phyloP scores from a whole-genome alignment of 345 rosid species.

The Rubroshorea leprosula region DNA sequence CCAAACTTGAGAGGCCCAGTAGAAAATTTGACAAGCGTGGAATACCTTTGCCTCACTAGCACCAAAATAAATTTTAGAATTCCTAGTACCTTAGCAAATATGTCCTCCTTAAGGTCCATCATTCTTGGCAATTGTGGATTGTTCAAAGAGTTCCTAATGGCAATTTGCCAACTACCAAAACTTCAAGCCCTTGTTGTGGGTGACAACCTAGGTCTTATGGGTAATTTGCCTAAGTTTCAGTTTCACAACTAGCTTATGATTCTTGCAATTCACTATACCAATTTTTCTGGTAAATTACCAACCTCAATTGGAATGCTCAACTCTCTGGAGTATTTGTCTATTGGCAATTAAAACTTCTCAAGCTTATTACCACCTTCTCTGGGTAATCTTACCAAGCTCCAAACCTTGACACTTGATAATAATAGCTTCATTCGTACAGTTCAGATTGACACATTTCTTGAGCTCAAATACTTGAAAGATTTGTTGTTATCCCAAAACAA shows the following conservation, averaged over 20 bases:
- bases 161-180: neutral
- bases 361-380: neutral
- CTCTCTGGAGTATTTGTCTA: neutral
- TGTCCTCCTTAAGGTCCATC: too few relatives aligned
- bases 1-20: too few relatives aligned
- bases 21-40: too few relatives aligned
- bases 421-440: too few relatives aligned
- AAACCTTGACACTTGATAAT: too few relatives aligned
- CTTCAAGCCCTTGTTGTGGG: neutral
- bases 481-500: too few relatives aligned
- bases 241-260: neutral
- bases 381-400: neutral
- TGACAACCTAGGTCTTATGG: neutral
- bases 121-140: neutral
- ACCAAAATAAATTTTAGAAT: too few relatives aligned
- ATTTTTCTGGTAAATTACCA: neutral
- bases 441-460: too few relatives aligned
- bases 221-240: neutral
- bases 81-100: too few relatives aligned
- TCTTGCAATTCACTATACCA: neutral
- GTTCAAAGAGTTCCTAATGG: neutral
- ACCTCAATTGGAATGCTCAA: neutral
- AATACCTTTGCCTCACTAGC: too few relatives aligned
- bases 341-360: neutral
- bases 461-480: neutral